A percentile compares a stretch with the other conserved stretches of the same genome.
phyloP scores from a whole-genome alignment of 139 green algal genomes.

The Mychonastes homosphaera region DNA sequence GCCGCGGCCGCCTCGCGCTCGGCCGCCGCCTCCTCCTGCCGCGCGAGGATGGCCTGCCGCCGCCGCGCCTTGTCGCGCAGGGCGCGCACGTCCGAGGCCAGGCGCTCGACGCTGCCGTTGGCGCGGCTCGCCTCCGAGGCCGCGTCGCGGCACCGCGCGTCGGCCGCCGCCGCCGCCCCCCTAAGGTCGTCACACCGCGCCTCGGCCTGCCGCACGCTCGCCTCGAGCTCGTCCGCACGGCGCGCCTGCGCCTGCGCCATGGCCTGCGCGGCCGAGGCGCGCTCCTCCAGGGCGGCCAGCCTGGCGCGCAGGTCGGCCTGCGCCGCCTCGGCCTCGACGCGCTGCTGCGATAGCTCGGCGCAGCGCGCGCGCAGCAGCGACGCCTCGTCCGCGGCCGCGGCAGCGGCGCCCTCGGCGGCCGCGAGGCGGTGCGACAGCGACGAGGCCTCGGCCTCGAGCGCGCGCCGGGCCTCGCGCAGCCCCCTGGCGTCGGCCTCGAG shows the following conservation, averaged over 20 bases:
- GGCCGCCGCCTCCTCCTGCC: slow-evolving; percentile 71
- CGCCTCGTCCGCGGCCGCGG: slow-evolving; percentile 44
- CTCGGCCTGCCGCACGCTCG: slow-evolving; percentile 35
- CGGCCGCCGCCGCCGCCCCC: slow-evolving; percentile 25
- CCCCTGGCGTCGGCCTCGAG: slow-evolving; percentile 49
- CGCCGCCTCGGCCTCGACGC: slow-evolving; percentile 20
- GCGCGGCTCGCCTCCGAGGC: slow-evolving; percentile 64
- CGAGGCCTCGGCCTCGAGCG: slow-evolving; percentile 56
- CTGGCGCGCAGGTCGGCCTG: slow-evolving; percentile 28
- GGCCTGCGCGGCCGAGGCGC: slow-evolving; percentile 36
- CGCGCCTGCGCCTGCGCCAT: slow-evolving; percentile 46
- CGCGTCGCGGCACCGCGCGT: slow-evolving; percentile 30
- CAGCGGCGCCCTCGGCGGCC: slow-evolving; percentile 41
- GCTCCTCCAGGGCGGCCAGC: slow-evolving; percentile 50
- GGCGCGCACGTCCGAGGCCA: slow-evolving; percentile 46
- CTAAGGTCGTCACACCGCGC: slow-evolving; percentile 50
- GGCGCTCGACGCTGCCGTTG: slow-evolving; percentile 71
- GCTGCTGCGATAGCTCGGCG: slow-evolving; percentile 43
- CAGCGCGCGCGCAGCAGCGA: slow-evolving; percentile 31
- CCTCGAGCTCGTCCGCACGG: slow-evolving; percentile 53
- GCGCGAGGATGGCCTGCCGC: slow-evolving; percentile 57
- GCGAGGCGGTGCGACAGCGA: slow-evolving; percentile 60
- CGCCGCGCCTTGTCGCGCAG: slow-evolving; percentile 61
- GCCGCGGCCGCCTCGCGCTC: slow-evolving; percentile 30
- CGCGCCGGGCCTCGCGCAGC: slow-evolving; percentile 64